These are phyloP conservation scores for Phytophthora agathidicida DNA, from an alignment of 352 stramenopile species.

Conservation along the genomic window DNA sequence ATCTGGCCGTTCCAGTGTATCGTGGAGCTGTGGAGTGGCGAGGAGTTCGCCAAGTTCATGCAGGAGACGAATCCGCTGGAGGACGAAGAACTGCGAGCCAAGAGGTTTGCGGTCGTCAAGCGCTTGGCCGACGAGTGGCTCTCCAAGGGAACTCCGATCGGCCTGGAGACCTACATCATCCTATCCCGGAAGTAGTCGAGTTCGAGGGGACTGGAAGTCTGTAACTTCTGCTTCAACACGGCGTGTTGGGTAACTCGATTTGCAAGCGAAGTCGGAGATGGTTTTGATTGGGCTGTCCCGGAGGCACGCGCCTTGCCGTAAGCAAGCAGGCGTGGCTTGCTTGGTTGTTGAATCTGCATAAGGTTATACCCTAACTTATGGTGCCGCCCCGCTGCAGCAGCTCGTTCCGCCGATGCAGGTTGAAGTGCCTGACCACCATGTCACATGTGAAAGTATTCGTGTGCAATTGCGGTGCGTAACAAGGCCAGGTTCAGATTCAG, in stretches of 20 bases:
- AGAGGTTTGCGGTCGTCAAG: slow-evolving; percentile 36
- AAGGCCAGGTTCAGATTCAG: background rate
- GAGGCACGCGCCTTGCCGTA: background rate
- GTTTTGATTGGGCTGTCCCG: slow-evolving; percentile 1
- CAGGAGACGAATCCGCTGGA: slow-evolving; percentile 30
- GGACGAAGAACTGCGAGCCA: slow-evolving; percentile 34
- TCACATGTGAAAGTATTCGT: slow-evolving; percentile 8
- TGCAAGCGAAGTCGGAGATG: slow-evolving; percentile 24
- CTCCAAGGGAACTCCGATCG: slow-evolving; percentile 51
- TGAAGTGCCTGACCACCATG: slow-evolving; percentile 10
- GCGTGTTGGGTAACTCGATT: slow-evolving; percentile 22
- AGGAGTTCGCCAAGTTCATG: slow-evolving; percentile 49
- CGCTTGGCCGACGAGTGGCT: slow-evolving; percentile 58
- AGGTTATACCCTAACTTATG: too few relatives aligned
- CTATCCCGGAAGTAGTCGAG: slow-evolving; percentile 36
- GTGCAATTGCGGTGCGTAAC: slow-evolving; percentile 12
- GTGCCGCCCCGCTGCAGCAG: too few relatives aligned
- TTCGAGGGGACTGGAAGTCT: slow-evolving; percentile 8
- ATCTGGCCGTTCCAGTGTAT: slow-evolving; percentile 63
- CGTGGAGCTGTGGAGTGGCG: slow-evolving; percentile 52
- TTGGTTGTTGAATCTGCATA: too few relatives aligned
- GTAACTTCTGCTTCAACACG: slow-evolving; percentile 24
- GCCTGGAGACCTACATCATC: slow-evolving; percentile 62
- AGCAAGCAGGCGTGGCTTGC: slow-evolving; percentile 4
- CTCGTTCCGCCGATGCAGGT: slow-evolving; percentile 11